Conservation (phyloP, 768 basidiomycete genomes). For the Pisolithus marmoratus region DNA sequence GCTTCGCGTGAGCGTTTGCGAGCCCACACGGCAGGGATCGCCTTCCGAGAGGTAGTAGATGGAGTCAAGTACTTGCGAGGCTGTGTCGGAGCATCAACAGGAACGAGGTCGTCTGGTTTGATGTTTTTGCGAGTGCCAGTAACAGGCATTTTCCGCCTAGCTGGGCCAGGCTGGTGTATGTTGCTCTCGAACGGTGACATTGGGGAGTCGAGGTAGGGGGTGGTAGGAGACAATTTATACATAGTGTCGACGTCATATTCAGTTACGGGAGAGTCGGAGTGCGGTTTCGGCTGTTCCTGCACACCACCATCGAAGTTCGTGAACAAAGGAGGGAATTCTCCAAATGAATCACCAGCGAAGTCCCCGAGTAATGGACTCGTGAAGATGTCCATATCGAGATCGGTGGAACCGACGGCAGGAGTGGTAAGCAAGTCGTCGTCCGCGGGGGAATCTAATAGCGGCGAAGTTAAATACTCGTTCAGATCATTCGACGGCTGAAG, state of each 20-base stretch:
- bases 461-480: conserved; percentile 42
- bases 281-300: conserved; percentile 14
- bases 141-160: conserved; percentile 33
- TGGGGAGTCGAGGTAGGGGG: conserved; percentile 42
- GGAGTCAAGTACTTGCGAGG: conserved; percentile 65
- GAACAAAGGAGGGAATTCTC: conserved; percentile 30
- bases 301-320: conserved; percentile 11
- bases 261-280: conserved; percentile 9
- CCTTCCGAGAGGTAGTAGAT: conserved; percentile 74
- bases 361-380: conserved; percentile 39
- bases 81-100: conserved; percentile 77
- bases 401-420: conserved; percentile 33
- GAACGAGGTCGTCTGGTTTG: conserved; percentile 57
- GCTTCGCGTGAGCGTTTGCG: conserved; percentile 52
- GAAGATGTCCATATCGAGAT: conserved; percentile 33
- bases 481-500: conserved; percentile 32
- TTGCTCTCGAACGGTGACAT: conserved; percentile 22
- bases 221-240: conserved; percentile 46
- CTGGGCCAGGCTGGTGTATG: conserved; percentile 8
- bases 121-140: conserved; percentile 73
- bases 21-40: conserved; percentile 65
- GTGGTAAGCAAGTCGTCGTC: conserved; percentile 42
- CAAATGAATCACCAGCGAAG: conserved; percentile 28
- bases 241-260: conserved; percentile 31
- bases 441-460: conserved; percentile 41